A percentile compares a stretch with the other conserved stretches of the same genome.
phyloP scores from a whole-genome alignment of 1,284 basidiomycete genomes.

The Malassezia pachydermatis region DNA sequence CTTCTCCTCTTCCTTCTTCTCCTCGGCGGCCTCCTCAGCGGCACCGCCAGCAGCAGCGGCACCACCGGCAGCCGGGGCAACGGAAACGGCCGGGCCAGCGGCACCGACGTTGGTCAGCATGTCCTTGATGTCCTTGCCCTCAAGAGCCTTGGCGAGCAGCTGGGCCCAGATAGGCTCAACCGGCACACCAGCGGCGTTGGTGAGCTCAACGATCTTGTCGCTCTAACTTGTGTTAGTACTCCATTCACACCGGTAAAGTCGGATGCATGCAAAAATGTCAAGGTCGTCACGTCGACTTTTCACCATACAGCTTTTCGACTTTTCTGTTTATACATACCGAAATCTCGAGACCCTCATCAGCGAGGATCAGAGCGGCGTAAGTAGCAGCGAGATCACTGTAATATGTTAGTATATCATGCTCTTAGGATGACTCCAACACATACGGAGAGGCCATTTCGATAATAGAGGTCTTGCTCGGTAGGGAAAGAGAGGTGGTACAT shows the following conservation, averaged over 20 bases:
- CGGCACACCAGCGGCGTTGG: conserved; percentile 70
- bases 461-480: conserved; percentile 11
- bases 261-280: too few relatives aligned
- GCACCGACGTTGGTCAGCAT: conserved; percentile 81
- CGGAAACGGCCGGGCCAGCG: conserved; percentile 58
- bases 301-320: too few relatives aligned
- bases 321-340: conserved; percentile 73
- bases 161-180: conserved; percentile 95
- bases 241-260: too few relatives aligned
- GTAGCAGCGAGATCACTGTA: conserved; percentile 47
- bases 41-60: conserved; percentile 56
- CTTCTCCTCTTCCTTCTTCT: conserved; percentile 53
- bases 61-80: conserved; percentile 55
- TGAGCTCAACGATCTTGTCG: conserved; percentile 80
- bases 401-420: conserved; percentile 4
- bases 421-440: background rate
- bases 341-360: conserved; percentile 79
- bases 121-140: conserved; percentile 94
- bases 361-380: conserved; percentile 74
- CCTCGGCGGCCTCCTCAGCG: conserved; percentile 74
- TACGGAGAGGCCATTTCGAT: conserved; percentile 18
- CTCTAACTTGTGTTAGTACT: conserved; percentile 53
- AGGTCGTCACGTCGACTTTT: background rate
- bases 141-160: conserved; percentile 91
- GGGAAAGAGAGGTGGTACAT: background rate